These are phyloP conservation scores for Rhizophora apiculata DNA, from an alignment of 345 rosid genomes.

Conservation along the genomic window DNA sequence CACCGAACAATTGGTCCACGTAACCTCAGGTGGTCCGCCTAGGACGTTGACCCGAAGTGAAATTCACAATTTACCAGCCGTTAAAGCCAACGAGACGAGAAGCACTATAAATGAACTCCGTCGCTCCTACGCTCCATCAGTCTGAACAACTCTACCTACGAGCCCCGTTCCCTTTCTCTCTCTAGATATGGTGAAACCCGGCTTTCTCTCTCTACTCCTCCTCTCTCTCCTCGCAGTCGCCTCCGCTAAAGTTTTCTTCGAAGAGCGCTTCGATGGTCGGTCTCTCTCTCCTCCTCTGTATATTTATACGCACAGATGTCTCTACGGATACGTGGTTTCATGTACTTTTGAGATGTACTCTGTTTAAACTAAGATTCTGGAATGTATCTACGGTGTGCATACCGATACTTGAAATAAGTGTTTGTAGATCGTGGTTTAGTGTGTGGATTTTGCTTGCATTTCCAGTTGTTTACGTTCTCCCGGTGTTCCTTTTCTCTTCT, in stretches of 20 bases:
- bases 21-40: neutral
- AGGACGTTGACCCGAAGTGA: constrained; percentile 3
- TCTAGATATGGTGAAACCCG: constrained; percentile 26
- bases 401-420: neutral
- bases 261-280: constrained; percentile 83
- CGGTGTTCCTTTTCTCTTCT: neutral
- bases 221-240: constrained; percentile 41
- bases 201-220: constrained; percentile 29
- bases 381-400: neutral
- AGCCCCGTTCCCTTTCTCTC: neutral
- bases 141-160: neutral
- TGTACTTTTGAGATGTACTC: neutral
- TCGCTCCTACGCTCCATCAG: neutral
- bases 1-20: neutral
- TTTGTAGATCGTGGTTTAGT: neutral
- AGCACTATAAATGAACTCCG: neutral
- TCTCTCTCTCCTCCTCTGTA: neutral
- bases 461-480: neutral
- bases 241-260: constrained; percentile 71
- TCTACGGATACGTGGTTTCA: neutral
- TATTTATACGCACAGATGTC: neutral
- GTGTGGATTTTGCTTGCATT: neutral
- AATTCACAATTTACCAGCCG: neutral
- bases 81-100: neutral
- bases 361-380: neutral